phyloP scores from a whole-genome alignment of 225 moss, liverwort and hornwort species.

The Thuidium tamariscinum region DNA sequence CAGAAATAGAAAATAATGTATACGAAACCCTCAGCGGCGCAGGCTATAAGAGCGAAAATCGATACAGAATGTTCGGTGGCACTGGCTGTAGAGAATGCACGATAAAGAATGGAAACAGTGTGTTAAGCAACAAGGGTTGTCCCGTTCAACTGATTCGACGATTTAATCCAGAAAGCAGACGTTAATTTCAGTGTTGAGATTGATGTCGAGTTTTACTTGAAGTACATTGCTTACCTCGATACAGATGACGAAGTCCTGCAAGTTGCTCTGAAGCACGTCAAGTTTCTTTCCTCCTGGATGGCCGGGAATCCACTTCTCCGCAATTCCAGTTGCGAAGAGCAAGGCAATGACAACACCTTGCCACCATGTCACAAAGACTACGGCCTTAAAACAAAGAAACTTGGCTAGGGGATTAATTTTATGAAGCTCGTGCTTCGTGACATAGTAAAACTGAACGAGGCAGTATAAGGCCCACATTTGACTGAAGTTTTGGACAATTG shows the following conservation, averaged over 20 bases:
- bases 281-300: neutral
- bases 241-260: conserved; percentile 80
- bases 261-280: conserved; percentile 50
- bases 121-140: neutral
- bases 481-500: conserved; percentile 87
- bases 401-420: conserved; percentile 78
- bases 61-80: neutral
- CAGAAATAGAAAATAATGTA: neutral
- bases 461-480: conserved; percentile 99
- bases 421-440: conserved; percentile 72
- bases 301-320: conserved; percentile 25
- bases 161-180: neutral
- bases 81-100: neutral
- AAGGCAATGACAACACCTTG: conserved; percentile 88
- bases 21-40: neutral
- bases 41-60: neutral
- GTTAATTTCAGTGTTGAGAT: neutral
- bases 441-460: conserved; percentile 85
- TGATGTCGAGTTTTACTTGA: neutral
- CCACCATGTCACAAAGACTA: conserved; percentile 99
- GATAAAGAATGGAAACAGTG: neutral
- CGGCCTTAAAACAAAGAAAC: conserved; percentile 93
- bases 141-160: neutral
- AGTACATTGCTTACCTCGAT: conserved; percentile 41
- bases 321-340: conserved; percentile 49